Conservation (phyloP, 164 flowering plant species). For the Cinnamomum chago region DNA sequence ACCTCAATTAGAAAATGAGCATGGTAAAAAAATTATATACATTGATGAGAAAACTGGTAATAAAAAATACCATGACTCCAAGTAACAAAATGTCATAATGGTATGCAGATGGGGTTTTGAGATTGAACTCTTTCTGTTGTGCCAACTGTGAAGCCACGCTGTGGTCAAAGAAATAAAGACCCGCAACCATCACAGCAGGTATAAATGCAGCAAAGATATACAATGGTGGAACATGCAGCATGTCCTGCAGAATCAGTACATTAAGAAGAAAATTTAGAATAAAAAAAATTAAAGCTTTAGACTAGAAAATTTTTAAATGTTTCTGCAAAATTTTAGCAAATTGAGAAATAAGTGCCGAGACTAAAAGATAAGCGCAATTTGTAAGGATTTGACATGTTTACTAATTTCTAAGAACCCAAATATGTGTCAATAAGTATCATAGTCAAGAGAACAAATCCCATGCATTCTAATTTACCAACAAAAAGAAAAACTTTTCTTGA, state of each 20-base stretch:
- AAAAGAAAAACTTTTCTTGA: too few species aligned
- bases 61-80: slow-evolving; percentile 37
- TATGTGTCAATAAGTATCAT: neutral
- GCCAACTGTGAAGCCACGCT: slow-evolving; percentile 57
- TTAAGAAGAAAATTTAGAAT: neutral
- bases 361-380: neutral
- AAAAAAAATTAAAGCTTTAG: neutral
- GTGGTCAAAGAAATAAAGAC: slow-evolving; percentile 54
- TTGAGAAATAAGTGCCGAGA: neutral
- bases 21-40: too few species aligned
- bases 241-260: slow-evolving; percentile 32
- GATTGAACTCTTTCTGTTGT: slow-evolving; percentile 53
- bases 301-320: too few species aligned
- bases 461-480: too few species aligned
- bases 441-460: too few species aligned
- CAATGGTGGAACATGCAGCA: slow-evolving; percentile 38
- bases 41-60: neutral
- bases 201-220: slow-evolving; percentile 46
- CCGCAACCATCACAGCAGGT: slow-evolving; percentile 53
- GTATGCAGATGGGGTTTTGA: slow-evolving; percentile 47
- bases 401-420: neutral
- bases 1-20: too few species aligned
- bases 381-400: neutral
- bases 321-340: neutral
- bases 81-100: slow-evolving; percentile 46